Base-by-base conservation (phyloP, 768 basidiomycete species). In the Hemileccinum rubropunctum region DNA sequence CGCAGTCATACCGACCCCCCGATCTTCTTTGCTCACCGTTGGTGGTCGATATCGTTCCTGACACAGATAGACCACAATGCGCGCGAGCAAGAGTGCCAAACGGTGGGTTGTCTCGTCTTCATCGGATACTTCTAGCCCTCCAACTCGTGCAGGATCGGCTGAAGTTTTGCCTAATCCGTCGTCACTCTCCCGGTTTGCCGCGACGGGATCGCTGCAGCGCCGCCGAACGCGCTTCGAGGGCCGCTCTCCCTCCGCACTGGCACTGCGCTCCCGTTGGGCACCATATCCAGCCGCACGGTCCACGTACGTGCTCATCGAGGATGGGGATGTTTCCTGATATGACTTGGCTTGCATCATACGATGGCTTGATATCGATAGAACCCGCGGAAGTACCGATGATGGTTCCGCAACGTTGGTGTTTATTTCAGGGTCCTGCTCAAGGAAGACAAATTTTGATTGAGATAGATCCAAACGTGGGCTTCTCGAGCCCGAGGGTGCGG, bases 181-280 rank as follows among this genome's bases (percentile, higher is more conserved):
- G 1, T 14, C 12, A 13, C 46, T 44, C 33, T 46, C 52, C 41
- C 42, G 47, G 35, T 45, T 46, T 50, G 40, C 48, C 40, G 49
- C 56, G 54, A 54, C 27, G 23, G 52, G 44, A 51, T 52, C 47
- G 47, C 54, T 54, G 11, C 34, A 26, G n/a, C 51, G 48, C 38
- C 63, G 61, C 38, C 63, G 61, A 41, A 47, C 23, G 42, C 66
- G 67, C 63, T 67, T 67, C 59, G 28, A 37, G 4, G 52, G 58
- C 59, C 66, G 64, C 48, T 56, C 68, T 58, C 53, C 39, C 40
- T 57, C 66, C 67, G 48, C 46, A 28, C 54, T 58, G 32, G 32
- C 47, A 48, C 55, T 57, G 15, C 53, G 56, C 26, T 53, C 51
- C 27, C 53, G 62, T 21, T 39, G 48, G 3, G 26, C 13, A 4